Evolutionary conservation across 768 basidiomycete species (phyloP).

Genomic region (Cyathus striatus): DNA sequence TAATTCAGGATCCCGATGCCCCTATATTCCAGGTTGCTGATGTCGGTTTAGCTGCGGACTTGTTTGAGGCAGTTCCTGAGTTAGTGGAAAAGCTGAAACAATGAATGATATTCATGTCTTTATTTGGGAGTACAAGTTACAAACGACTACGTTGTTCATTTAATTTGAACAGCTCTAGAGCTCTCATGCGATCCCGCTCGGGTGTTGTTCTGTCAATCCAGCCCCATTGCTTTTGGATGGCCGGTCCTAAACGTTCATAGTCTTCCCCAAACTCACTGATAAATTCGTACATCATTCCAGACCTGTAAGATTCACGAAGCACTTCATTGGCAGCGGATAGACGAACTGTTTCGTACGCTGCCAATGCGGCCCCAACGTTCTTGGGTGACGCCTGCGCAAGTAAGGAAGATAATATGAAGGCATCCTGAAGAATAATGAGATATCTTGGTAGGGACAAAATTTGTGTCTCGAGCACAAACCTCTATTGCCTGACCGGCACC

Average conservation of each 20-base stretch:
- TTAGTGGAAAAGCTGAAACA: constrained; percentile 87
- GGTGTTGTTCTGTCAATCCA: constrained; percentile 33
- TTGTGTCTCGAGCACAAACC: constrained; percentile 6
- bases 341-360: constrained; percentile 27
- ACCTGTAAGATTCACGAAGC: constrained; percentile 22
- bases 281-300: constrained; percentile 33
- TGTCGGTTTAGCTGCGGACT: constrained; percentile 87
- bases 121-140: background rate
- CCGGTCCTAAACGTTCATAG: constrained; percentile 29
- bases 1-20: constrained; percentile 82
- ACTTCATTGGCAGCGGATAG: constrained; percentile 29
- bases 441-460: background rate
- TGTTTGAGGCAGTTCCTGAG: constrained; percentile 90
- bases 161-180: background rate
- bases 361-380: constrained; percentile 15
- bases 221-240: constrained; percentile 35
- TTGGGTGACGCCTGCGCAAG: constrained; percentile 11
- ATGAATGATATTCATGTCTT: constrained; percentile 15
- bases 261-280: constrained; percentile 28
- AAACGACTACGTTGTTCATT: background rate
- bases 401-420: constrained; percentile 17
- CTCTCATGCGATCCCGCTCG: constrained; percentile 18
- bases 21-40: constrained; percentile 99
- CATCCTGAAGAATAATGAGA: too few relatives aligned
- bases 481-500: constrained; percentile 25